Base-by-base conservation (phyloP, 495 filamentous ascomycete genomes). In the Neurospora pannonica region DNA sequence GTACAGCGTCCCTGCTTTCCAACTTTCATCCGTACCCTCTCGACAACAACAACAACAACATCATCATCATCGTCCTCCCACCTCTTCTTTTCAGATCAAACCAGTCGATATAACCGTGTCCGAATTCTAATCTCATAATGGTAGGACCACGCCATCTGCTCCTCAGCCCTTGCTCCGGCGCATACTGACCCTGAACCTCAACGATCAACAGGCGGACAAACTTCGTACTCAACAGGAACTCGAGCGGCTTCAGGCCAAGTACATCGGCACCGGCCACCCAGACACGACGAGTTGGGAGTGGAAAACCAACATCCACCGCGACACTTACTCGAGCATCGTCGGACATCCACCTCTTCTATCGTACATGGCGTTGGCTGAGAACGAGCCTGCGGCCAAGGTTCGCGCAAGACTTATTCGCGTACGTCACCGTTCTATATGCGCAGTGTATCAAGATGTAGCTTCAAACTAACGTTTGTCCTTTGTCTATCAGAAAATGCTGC, bases 211-310 rank as follows among this genome's bases (percentile, higher is more conserved):
- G 96, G 96, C 96, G 78, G 96, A 99, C 88, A 99, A 99, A 86
- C 92, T 98, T 75, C 94, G 97, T 82, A 94, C 94, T 17, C 92
- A 95, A 74, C 97, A 98, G 83, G 96, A 98, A 80, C 95, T 99
- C 78, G 97, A 98, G 84, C 89, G 92, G 75, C 92, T 98, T 13
- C 96, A 99, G 84, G 89, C 94, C 77, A 94, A 94, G 70, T 97
- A 96, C 85, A 86, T 99, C 79, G 96, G 96, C 80, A 98, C 95
- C 13, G 97, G 97, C n/a, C 95, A 98, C 83, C 94, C 96, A 71
- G 96, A 99, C 85, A 98, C 97, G 10, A 98, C 96, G 19, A 94
- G 92, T 79, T 94, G 88, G 89, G 96, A 99, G 85, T 99, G 95
- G 94, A 89, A 90, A 70, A 92, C 91, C 38, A 99, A 99, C 82